phyloP scores from a whole-genome alignment of 2,329 filamentous ascomycete genomes.

The Bipolaris bicolor region DNA sequence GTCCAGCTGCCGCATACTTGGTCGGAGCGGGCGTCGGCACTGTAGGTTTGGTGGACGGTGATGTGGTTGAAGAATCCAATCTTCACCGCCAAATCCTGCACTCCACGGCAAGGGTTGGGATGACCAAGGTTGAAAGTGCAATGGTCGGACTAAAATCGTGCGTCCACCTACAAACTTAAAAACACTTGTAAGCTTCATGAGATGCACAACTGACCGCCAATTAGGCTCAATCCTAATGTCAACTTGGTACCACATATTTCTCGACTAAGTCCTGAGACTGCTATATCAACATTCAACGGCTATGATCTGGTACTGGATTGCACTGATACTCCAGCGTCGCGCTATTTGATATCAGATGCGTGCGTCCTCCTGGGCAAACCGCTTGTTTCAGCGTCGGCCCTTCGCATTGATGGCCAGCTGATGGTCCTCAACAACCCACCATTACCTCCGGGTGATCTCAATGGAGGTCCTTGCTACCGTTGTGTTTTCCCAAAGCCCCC shows the following conservation, averaged over 20 bases:
- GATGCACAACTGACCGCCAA: constrained; percentile 12
- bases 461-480: constrained; percentile 85
- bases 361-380: constrained; percentile 81
- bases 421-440: constrained; percentile 86
- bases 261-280: constrained; percentile 72
- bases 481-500: constrained; percentile 91
- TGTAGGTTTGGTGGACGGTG: constrained; percentile 84
- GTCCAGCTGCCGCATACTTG: constrained; percentile 90
- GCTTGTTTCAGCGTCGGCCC: constrained; percentile 85
- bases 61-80: constrained; percentile 87
- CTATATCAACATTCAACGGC: constrained; percentile 66
- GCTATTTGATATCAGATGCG: constrained; percentile 90
- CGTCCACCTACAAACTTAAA: constrained; percentile 26
- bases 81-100: constrained; percentile 92
- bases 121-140: constrained; percentile 79
- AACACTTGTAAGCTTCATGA: not conserved
- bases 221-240: constrained; percentile 74
- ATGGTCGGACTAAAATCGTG: constrained; percentile 53
- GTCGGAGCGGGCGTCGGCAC: constrained; percentile 86
- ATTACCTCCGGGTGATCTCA: constrained; percentile 59
- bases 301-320: constrained; percentile 94
- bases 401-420: constrained; percentile 87
- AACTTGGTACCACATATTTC: constrained; percentile 67
- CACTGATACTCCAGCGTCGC: constrained; percentile 88
- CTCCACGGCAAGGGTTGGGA: constrained; percentile 70